Evolutionary conservation across 2,329 filamentous ascomycete genomes (phyloP), one percentile per base, ranked within the genome.

Genomic region (Alternaria atra): DNA sequence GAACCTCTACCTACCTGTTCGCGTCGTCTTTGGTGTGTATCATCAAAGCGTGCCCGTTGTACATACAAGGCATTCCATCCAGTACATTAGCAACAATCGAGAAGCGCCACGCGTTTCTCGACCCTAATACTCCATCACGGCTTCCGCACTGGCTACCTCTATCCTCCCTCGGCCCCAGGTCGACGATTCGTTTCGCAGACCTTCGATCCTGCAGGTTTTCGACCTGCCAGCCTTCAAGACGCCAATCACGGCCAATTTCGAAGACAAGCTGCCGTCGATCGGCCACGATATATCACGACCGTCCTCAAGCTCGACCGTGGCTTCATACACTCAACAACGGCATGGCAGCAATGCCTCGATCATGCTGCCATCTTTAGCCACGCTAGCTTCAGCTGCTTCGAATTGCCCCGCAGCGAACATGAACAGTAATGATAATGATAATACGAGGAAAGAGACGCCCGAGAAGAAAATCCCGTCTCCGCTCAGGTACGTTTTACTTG

Each of bases 81-180:
- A 52, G 52, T 62, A 50, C 37, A 47, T 47, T 2, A 52, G 42
- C 43, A 25, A 46, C 51, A 57, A 44, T 50, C 59, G 72, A 77
- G 77, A 67, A 71, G 72, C 74, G 75, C 72, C 59, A 66, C 64
- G 73, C 76, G 76, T 79, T 77, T 77, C 76, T 78, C 75, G 63
- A 47, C 58, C 59, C 34, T 69, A 69, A 64, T 67, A 63, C 46
- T 58, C 43, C 72, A 79, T 52, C 71, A 86, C 84, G 83, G 83
- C 86, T 81, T 88, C 84, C 79, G 84, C 85, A 74, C 84, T 88
- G 79, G 85, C 85, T 80, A 83, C 84, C 73, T 80, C 78, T 34
- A 78, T 87, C 74, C 81, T 87, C 60, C 87, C 86, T 73, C 81
- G 84, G 84, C 84, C 86, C 67, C 83, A 85, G 82, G 83, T 85